These are phyloP conservation scores for Eucalyptus albens DNA, from an alignment of 345 rosid genomes.

Conservation along the genomic window DNA sequence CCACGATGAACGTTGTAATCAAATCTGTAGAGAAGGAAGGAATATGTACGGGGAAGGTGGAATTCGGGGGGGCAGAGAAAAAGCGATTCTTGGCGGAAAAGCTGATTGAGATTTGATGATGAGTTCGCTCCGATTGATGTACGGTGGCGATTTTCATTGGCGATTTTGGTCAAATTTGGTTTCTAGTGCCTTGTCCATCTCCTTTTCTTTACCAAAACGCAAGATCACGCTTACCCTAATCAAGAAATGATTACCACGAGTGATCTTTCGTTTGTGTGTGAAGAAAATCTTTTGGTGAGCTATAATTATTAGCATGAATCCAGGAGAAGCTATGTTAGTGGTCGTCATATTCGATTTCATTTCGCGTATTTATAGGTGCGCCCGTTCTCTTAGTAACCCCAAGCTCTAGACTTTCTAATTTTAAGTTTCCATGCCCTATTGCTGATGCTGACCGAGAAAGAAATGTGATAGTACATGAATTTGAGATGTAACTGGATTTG, in stretches of 20 bases:
- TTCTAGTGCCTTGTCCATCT: neutral
- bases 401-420: neutral
- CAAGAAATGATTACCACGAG: neutral
- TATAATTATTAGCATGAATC: neutral
- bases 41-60: neutral
- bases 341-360: neutral
- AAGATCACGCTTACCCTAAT: neutral
- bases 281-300: neutral
- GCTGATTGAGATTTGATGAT: neutral
- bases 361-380: neutral
- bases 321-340: neutral
- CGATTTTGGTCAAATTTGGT: neutral
- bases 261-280: neutral
- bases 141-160: neutral
- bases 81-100: neutral
- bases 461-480: neutral
- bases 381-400: neutral
- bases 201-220: neutral
- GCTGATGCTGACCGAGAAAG: neutral
- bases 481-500: neutral
- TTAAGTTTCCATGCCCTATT: neutral
- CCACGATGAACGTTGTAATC: neutral
- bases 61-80: neutral
- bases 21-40: neutral
- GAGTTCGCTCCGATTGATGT: neutral